phyloP scores from a whole-genome alignment of 345 rosid species.

The Citrus inodora region DNA sequence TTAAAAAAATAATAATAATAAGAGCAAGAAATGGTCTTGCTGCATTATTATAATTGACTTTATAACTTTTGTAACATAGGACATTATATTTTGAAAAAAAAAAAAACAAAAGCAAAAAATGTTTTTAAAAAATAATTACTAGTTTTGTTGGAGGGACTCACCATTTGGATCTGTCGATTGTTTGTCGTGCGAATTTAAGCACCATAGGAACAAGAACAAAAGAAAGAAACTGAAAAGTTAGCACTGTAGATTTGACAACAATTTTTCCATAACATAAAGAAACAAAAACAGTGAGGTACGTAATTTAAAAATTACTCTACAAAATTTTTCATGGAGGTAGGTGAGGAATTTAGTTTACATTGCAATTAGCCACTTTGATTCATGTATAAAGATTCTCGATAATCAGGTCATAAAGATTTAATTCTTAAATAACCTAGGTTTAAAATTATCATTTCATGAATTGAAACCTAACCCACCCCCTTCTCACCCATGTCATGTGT shows the following conservation, averaged over 20 bases:
- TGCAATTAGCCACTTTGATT: too few species aligned
- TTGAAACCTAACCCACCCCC: too few species aligned
- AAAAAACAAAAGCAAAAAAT: not conserved
- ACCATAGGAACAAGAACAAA: not conserved
- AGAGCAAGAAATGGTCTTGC: too few species aligned
- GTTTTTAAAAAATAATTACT: not conserved
- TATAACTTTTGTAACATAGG: too few species aligned
- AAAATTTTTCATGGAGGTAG: too few species aligned
- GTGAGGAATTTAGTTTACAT: too few species aligned
- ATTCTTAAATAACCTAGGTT: not conserved
- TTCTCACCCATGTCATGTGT: too few species aligned
- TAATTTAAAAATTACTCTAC: not conserved
- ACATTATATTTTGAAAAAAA: too few species aligned
- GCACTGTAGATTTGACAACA: not conserved
- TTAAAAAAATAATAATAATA: too few species aligned
- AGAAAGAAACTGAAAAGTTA: not conserved
- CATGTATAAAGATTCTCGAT: not conserved
- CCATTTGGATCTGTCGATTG: constrained; percentile 38
- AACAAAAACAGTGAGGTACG: not conserved
- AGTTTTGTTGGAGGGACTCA: constrained; percentile 7
- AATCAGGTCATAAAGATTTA: not conserved
- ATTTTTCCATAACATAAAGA: not conserved
- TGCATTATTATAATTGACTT: too few species aligned
- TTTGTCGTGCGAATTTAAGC: not conserved
- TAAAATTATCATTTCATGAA: not conserved